phyloP scores from a whole-genome alignment of 306 rosid species.

The Elaeagnus macrophylla region DNA sequence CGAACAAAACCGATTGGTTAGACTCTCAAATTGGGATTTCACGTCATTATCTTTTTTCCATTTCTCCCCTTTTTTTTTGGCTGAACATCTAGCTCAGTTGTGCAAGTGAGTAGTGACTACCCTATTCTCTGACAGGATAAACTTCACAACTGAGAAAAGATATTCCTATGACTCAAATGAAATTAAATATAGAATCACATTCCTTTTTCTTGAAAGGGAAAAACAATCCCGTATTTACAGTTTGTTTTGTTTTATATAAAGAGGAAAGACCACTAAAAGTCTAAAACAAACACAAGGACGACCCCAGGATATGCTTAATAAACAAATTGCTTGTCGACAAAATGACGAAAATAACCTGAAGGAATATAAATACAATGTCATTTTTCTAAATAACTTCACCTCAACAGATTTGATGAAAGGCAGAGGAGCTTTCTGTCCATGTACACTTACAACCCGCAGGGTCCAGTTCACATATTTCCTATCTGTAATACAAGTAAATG shows the following conservation, averaged over 20 bases:
- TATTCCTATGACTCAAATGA: background rate
- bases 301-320: background rate
- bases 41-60: too few relatives aligned
- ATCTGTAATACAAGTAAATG: constrained; percentile 52
- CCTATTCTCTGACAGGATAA: background rate
- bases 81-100: background rate
- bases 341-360: too few relatives aligned
- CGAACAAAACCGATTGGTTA: background rate
- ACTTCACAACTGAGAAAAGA: background rate
- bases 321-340: background rate
- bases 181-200: background rate
- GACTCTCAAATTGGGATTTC: too few relatives aligned
- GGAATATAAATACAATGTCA: background rate
- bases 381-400: constrained; percentile 40
- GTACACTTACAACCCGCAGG: constrained; percentile 74
- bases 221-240: background rate
- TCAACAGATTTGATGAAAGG: constrained; percentile 79
- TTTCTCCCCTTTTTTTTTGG: too few relatives aligned
- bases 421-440: constrained; percentile 70
- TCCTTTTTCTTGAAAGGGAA: background rate
- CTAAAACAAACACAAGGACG: background rate
- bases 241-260: background rate
- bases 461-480: constrained; percentile 82
- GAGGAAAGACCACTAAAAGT: background rate
- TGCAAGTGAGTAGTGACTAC: background rate